Conservation (phyloP, 2,329 filamentous ascomycete species). For the Apiospora aurea region DNA sequence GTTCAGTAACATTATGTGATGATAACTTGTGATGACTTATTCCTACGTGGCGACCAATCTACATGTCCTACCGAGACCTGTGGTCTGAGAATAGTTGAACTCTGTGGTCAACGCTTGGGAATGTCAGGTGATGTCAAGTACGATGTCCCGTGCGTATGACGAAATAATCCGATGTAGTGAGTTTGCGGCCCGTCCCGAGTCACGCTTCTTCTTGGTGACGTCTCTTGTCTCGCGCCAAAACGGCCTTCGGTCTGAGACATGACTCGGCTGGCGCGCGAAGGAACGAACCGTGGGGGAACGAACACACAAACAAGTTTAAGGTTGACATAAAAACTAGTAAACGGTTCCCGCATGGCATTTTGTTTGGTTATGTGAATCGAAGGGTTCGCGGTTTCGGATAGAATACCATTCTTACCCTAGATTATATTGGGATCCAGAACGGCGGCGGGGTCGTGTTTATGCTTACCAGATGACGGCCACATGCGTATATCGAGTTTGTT, state of each 20-base stretch:
- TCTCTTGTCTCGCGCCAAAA: neutral
- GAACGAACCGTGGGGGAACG: neutral
- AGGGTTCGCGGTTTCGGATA: neutral
- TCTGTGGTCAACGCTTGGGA: neutral
- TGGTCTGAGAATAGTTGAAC: neutral
- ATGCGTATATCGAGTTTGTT: neutral
- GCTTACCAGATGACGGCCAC: neutral
- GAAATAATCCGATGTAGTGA: neutral
- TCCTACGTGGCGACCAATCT: no score
- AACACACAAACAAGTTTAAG: neutral
- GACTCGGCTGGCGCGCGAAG: neutral
- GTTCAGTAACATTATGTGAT: neutral
- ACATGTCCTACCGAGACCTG: no score
- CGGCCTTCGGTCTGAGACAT: constrained; percentile 13
- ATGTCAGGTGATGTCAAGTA: neutral
- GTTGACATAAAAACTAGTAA: neutral
- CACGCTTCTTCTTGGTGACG: neutral
- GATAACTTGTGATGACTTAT: neutral
- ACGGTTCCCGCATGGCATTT: neutral
- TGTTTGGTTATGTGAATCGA: neutral
- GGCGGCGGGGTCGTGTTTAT: neutral
- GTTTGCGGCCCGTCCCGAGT: neutral
- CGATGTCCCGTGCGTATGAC: neutral
- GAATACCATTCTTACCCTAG: neutral
- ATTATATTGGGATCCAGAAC: neutral